phyloP scores from a whole-genome alignment of 2,329 filamentous ascomycete genomes.

The Cercospora zeina region DNA sequence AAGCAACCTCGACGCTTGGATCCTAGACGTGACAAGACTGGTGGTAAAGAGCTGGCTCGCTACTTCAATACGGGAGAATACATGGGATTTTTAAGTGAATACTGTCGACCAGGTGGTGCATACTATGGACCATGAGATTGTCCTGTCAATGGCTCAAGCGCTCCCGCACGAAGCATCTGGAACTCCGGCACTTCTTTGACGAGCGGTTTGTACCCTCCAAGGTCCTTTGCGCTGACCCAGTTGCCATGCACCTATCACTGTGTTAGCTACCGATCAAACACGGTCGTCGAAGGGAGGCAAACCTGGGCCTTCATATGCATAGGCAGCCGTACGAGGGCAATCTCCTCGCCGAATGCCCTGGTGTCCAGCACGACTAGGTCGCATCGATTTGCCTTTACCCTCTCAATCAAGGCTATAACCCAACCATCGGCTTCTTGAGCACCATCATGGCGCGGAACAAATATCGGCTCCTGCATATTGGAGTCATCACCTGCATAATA shows the following conservation, averaged over 20 bases:
- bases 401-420: conserved; percentile 49
- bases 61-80: too few species aligned
- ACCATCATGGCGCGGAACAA: conserved; percentile 49
- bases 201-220: conserved; percentile 23
- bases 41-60: neutral
- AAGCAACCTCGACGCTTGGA: neutral
- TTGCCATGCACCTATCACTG: conserved; percentile 15
- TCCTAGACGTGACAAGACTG: neutral
- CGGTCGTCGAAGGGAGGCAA: neutral
- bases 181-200: conserved; percentile 16
- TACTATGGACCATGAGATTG: neutral
- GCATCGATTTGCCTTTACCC: conserved; percentile 26
- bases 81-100: too few species aligned
- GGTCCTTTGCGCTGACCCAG: conserved; percentile 22
- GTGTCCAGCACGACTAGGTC: conserved; percentile 49
- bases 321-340: conserved; percentile 47
- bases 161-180: conserved; percentile 17
- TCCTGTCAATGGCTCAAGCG: conserved; percentile 23
- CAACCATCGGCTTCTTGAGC: conserved; percentile 55
- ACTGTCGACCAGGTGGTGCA: neutral
- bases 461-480: conserved; percentile 57
- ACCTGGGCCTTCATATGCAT: conserved; percentile 34
- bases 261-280: neutral
- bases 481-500: conserved; percentile 43
- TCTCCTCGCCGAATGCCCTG: conserved; percentile 41